phyloP scores from a whole-genome alignment of 1,284 basidiomycete genomes.

The Naganishia sp. region DNA sequence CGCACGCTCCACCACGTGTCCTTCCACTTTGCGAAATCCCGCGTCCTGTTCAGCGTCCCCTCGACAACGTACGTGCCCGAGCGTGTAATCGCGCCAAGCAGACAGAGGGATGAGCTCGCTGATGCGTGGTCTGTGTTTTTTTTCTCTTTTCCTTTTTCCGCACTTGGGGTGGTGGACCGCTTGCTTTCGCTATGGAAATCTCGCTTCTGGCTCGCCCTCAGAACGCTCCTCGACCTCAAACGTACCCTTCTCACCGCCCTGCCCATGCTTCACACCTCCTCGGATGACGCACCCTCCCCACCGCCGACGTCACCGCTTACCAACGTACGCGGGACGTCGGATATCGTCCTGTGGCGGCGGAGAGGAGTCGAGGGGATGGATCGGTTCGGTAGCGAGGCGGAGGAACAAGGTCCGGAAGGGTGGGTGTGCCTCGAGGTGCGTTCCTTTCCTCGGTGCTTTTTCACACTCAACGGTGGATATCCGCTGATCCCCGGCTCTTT shows the following conservation, averaged over 20 bases:
- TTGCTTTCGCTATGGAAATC: no score
- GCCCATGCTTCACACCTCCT: slow-evolving; percentile 24
- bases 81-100: no score
- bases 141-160: neutral
- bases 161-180: neutral
- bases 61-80: slow-evolving; percentile 28
- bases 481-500: no score
- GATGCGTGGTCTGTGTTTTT: neutral
- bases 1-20: slow-evolving; percentile 32
- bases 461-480: no score
- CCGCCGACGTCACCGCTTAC: slow-evolving; percentile 2
- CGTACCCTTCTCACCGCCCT: slow-evolving; percentile 27
- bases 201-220: neutral
- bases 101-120: no score
- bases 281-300: slow-evolving; percentile 13
- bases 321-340: slow-evolving; percentile 15
- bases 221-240: slow-evolving; percentile 31
- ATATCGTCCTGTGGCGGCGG: slow-evolving; percentile 30
- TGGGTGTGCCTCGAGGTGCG: slow-evolving; percentile 14
- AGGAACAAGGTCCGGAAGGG: slow-evolving; percentile 15
- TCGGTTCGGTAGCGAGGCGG: neutral
- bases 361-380: slow-evolving; percentile 15
- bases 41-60: slow-evolving; percentile 30
- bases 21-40: slow-evolving; percentile 32
- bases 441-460: no score